Evolutionary conservation across 768 basidiomycete genomes (phyloP), one percentile per base, ranked within the genome.

Genomic region (Pleurotus citrinopileatus): DNA sequence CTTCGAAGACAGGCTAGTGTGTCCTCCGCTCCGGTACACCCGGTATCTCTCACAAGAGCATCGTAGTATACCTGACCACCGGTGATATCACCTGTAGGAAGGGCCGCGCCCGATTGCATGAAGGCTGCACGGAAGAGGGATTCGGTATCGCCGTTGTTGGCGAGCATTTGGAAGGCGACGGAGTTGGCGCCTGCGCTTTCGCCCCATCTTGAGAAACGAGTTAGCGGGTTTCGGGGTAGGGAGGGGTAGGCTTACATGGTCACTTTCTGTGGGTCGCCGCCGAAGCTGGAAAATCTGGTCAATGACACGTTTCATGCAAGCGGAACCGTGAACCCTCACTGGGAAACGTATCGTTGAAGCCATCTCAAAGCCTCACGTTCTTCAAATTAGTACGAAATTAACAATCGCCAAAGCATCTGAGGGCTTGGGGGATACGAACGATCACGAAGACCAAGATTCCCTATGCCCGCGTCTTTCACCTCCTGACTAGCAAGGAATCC

Each of bases 151-250:
- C 77, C 78, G 4, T 63, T 67, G 56, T 78, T 76, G 28, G 73
- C 66, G 5, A 80, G 51, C 73, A 80, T 78, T 9, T 83, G 81
- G 23, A 80, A 57, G 4, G 73, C 65, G 9, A 76, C 77, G 36
- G 77, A 77, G 42, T 81, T 76, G 1, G 82, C 81, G 2, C 84
- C 84, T 0, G 83, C 81, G 4, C 74, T 77, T 63, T 83, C 74
- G 10, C 84, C 83, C 69, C 76, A 79, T 25, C 78, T 78, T 54
- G 13, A 51, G 38, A 50, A 26, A 29, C 4, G 9, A 28, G 20
- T 15, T 34, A 52, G 55, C 46, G 7, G 12, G 4, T 9, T 8
- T 48, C 8, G 8, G 32, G 29, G 38, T 15, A 9, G 13, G n/a
- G 26, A 32, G 50, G 15, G 2, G 2, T 36, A 29, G 19, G 57